A percentile compares a stretch with the other conserved stretches of the same genome.
phyloP scores from a whole-genome alignment of 2,329 filamentous ascomycete genomes.

The Stemphylium beticola region DNA sequence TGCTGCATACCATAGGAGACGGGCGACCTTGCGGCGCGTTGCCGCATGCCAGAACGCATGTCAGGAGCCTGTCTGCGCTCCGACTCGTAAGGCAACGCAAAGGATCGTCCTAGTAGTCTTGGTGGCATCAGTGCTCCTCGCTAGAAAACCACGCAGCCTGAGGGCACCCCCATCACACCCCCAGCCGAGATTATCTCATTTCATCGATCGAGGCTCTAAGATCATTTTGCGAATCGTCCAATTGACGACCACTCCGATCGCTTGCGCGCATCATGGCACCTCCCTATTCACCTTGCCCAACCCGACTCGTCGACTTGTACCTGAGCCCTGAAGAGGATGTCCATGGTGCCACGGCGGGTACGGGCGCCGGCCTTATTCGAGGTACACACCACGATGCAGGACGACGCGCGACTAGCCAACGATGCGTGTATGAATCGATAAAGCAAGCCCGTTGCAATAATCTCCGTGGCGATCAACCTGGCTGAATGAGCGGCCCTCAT shows the following conservation, averaged over 20 bases:
- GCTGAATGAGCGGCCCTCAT: not conserved
- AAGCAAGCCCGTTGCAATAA: conserved; percentile 11
- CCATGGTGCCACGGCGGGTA: not conserved
- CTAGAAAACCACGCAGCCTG: not conserved
- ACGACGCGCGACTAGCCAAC: conserved; percentile 4
- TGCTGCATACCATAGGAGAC: conserved; percentile 3
- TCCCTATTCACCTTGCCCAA: not conserved
- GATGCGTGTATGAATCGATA: conserved; percentile 7
- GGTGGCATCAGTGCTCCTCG: not conserved
- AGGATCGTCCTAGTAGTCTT: conserved; percentile 3
- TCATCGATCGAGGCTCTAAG: conserved; percentile 1
- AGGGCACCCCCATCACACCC: conserved; percentile 1
- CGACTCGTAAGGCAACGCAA: not conserved
- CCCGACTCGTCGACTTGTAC: not conserved
- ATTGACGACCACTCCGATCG: not conserved
- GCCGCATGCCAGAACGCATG: not conserved
- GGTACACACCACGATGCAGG: conserved; percentile 7
- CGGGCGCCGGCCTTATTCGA: not conserved
- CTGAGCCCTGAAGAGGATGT: not conserved
- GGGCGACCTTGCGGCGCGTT: not conserved
- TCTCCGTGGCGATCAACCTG: conserved; percentile 21
- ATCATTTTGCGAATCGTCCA: conserved; percentile 1
- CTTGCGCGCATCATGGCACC: not conserved
- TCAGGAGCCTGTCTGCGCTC: not conserved
- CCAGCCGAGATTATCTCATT: conserved; percentile 4